Evolutionary conservation across 148 eudicot species (phyloP).

Genomic region (Nepenthes mirabilis): DNA sequence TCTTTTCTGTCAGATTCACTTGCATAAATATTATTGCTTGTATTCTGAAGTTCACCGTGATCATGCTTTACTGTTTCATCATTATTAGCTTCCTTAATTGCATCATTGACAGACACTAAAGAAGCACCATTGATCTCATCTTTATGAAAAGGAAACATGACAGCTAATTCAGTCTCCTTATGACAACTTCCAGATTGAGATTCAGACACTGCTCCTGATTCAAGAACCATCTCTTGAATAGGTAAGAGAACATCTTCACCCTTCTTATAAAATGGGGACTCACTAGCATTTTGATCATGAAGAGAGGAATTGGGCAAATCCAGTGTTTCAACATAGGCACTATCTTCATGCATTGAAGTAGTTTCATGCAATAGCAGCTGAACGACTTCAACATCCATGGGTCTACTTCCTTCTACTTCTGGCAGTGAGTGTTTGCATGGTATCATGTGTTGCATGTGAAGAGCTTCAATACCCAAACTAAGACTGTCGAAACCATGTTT

Average conservation of each 20-base stretch:
- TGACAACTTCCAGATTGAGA: constrained; percentile 7
- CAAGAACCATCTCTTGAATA: constrained; percentile 14
- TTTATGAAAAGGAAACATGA: constrained; percentile 11
- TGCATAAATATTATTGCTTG: constrained; percentile 9
- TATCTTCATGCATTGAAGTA: constrained; percentile 18
- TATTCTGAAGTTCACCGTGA: constrained; percentile 12
- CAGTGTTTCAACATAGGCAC: constrained; percentile 8
- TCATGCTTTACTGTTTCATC: constrained; percentile 8
- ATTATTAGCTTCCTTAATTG: constrained; percentile 9
- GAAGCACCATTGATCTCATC: constrained; percentile 15
- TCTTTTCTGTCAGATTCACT: constrained; percentile 30
- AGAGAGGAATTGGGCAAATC: constrained; percentile 10
- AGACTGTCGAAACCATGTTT: constrained; percentile 14
- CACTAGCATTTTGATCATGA: constrained; percentile 14
- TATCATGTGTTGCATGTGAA: constrained; percentile 9
- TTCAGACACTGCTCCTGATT: constrained; percentile 11
- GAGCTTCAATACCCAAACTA: constrained; percentile 11
- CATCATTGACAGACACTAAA: constrained; percentile 12
- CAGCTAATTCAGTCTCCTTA: constrained; percentile 21
- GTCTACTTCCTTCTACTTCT: constrained; percentile 17
- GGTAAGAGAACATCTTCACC: constrained; percentile 14
- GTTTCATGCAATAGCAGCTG: constrained; percentile 3
- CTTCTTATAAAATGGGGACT: constrained; percentile 12
- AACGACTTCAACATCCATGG: constrained; percentile 2
- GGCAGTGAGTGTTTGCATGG: constrained; percentile 8